phyloP scores from a whole-genome alignment of 495 filamentous ascomycete species.

The Penicillium parvum region DNA sequence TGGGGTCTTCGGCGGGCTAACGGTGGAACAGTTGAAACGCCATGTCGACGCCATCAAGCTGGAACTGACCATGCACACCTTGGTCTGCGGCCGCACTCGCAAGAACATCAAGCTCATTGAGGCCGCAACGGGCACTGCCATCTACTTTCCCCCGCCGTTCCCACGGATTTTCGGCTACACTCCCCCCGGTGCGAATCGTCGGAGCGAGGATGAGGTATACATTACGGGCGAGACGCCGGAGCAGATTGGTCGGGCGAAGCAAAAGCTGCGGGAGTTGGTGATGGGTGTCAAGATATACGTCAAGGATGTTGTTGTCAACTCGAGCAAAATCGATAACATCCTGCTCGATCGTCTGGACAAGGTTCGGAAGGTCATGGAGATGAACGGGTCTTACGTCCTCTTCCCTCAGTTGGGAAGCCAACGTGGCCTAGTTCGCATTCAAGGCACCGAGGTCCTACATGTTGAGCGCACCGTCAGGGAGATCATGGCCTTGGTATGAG shows the following conservation, averaged over 20 bases:
- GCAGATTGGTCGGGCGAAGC: conserved; percentile 80
- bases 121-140: conserved; percentile 86
- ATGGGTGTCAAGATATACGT: conserved; percentile 76
- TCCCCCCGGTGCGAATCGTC: conserved; percentile 68
- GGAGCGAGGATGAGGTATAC: conserved; percentile 84
- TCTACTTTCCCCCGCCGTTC: conserved; percentile 95
- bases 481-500: conserved; percentile 87
- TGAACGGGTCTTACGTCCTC: conserved; percentile 89
- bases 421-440: conserved; percentile 74
- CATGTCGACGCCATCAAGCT: conserved; percentile 76
- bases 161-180: conserved; percentile 83
- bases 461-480: conserved; percentile 91
- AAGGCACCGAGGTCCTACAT: conserved; percentile 86
- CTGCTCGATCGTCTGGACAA: conserved; percentile 89
- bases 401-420: conserved; percentile 81
- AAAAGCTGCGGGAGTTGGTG: conserved; percentile 79
- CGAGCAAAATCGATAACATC: conserved; percentile 90
- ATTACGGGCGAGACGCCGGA: conserved; percentile 84
- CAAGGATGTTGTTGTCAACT: conserved; percentile 81
- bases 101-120: conserved; percentile 98
- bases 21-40: conserved; percentile 66
- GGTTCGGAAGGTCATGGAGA: conserved; percentile 94
- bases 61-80: conserved; percentile 80
- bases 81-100: conserved; percentile 84
- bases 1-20: conserved; percentile 23